These are phyloP conservation scores for Sophora flavescens DNA, from an alignment of 306 rosid species.

Conservation along the genomic window DNA sequence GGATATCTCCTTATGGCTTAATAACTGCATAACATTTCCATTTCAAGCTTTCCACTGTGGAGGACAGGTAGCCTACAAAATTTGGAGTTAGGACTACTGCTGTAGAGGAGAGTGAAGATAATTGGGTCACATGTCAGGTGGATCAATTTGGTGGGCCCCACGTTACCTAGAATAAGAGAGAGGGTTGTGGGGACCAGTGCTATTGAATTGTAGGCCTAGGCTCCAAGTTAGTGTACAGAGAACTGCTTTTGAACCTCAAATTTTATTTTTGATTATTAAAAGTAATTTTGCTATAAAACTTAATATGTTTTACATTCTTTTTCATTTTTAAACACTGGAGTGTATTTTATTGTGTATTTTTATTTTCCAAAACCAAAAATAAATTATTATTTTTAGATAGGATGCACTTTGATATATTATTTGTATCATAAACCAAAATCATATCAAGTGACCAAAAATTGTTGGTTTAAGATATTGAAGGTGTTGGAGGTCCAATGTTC, in stretches of 20 bases:
- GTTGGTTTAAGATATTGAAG: too few species aligned
- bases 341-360: neutral
- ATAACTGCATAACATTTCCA: neutral
- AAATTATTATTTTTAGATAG: neutral
- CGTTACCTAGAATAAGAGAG: neutral
- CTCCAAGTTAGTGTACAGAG: neutral
- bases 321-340: neutral
- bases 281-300: neutral
- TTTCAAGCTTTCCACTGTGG: neutral
- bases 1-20: too few species aligned
- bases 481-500: too few species aligned
- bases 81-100: slow-evolving; percentile 7
- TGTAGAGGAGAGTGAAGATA: neutral
- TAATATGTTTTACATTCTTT: slow-evolving; percentile 1
- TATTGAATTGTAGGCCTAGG: slow-evolving; percentile 7
- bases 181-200: neutral
- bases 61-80: slow-evolving; percentile 5
- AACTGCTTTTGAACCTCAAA: slow-evolving; percentile 37
- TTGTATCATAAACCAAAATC: neutral
- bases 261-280: neutral
- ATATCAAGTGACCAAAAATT: slow-evolving; percentile 11
- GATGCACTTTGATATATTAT: neutral
- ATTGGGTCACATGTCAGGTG: slow-evolving; percentile 19
- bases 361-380: neutral
- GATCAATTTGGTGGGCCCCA: slow-evolving; percentile 15